A percentile compares a stretch with the other conserved stretches of the same genome.
These are phyloP conservation scores for Tricholoma terreum DNA, from an alignment of 768 basidiomycete genomes.

Conservation along the genomic window DNA sequence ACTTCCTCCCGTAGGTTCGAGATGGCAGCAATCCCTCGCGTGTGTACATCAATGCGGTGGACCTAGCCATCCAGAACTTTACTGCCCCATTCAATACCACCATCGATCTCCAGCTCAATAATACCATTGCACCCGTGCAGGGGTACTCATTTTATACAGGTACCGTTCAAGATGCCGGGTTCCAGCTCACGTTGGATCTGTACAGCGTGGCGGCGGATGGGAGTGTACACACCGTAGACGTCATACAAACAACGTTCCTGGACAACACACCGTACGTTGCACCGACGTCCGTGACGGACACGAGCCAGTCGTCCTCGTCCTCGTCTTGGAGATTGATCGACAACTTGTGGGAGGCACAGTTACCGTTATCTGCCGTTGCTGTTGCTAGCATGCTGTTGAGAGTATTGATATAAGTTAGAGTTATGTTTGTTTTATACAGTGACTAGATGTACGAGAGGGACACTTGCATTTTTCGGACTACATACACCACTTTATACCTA, in stretches of 20 bases:
- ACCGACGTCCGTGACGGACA: constrained; percentile 18
- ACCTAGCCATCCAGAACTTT: constrained; percentile 22
- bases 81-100: constrained; percentile 24
- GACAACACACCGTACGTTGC: constrained; percentile 24
- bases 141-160: constrained; percentile 32
- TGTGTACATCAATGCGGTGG: constrained; percentile 26
- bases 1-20: constrained; percentile 19
- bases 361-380: neutral
- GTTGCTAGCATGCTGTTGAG: neutral
- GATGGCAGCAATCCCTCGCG: constrained; percentile 24
- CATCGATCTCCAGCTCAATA: constrained; percentile 22
- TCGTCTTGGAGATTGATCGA: constrained; percentile 7
- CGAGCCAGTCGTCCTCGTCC: constrained; percentile 9
- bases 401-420: neutral
- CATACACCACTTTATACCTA: neutral
- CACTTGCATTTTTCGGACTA: neutral
- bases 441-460: neutral
- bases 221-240: constrained; percentile 27
- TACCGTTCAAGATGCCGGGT: constrained; percentile 23
- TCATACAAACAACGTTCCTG: constrained; percentile 24
- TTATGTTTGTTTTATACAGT: neutral
- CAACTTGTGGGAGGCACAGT: neutral
- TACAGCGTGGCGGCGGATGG: constrained; percentile 21
- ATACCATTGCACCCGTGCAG: constrained; percentile 17
- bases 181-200: constrained; percentile 30